Percentiles rank a stretch among this genome's conserved stretches.
Evolutionary conservation across 306 rosid genomes (phyloP).

Genomic region (Sicyos edulis): DNA sequence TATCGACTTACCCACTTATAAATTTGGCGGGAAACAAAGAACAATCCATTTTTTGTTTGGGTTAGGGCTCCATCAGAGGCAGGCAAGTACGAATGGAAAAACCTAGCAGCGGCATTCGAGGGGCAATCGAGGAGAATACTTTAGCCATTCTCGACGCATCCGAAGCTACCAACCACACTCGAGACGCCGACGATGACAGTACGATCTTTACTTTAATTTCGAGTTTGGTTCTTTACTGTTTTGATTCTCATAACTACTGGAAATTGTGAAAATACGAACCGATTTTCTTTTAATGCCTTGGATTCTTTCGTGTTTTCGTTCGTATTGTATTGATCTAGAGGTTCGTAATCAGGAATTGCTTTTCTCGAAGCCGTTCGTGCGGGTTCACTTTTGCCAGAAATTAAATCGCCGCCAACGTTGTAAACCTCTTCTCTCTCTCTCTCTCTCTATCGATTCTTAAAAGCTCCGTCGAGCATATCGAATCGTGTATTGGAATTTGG

Average conservation of each 20-base stretch:
- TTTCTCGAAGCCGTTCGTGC: conserved; percentile 74
- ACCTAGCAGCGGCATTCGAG: conserved; percentile 30
- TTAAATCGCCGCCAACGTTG: conserved; percentile 46
- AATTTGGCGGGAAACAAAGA: conserved; percentile 13
- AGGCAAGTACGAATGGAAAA: conserved; percentile 32
- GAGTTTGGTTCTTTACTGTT: neutral
- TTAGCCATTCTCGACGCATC: conserved; percentile 62
- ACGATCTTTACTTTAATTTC: conserved; percentile 7
- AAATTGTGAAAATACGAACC: neutral
- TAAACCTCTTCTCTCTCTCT: conserved; percentile 26
- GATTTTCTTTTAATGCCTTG: neutral
- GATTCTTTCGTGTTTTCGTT: neutral
- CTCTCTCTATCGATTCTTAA: neutral
- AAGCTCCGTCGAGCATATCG: neutral
- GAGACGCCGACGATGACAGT: conserved; percentile 69
- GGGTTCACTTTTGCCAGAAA: conserved; percentile 47
- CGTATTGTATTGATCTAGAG: neutral
- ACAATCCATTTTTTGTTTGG: neutral
- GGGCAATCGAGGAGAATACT: conserved; percentile 54
- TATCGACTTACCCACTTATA: neutral
- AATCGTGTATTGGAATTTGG: neutral
- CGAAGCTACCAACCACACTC: conserved; percentile 45
- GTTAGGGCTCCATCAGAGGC: neutral
- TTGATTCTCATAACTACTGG: neutral
- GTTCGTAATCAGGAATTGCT: conserved; percentile 43